These are phyloP conservation scores for Poa pratensis DNA, from an alignment of 176 grass and related monocot species.

Conservation along the genomic window DNA sequence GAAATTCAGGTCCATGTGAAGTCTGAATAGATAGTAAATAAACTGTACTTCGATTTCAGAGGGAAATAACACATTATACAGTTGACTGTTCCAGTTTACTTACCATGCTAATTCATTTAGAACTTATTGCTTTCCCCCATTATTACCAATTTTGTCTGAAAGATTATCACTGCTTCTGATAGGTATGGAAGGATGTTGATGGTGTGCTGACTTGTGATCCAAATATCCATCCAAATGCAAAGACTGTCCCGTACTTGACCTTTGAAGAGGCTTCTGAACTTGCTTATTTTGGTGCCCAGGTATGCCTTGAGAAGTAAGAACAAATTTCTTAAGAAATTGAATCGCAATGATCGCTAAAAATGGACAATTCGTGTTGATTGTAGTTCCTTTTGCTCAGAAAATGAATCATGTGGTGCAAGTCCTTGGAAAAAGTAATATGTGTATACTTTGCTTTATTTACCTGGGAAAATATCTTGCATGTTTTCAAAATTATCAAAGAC, in stretches of 20 bases:
- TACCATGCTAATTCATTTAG: conserved; percentile 26
- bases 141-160: conserved; percentile 23
- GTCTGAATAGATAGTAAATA: conserved; percentile 34
- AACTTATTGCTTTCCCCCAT: not conserved
- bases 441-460: not conserved
- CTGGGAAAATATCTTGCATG: not conserved
- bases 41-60: conserved; percentile 7
- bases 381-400: not conserved
- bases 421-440: not conserved
- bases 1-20: conserved; percentile 88
- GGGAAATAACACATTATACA: not conserved
- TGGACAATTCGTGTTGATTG: not conserved
- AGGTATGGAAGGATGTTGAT: conserved; percentile 99
- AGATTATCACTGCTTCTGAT: conserved; percentile 4
- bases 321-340: conserved; percentile 14
- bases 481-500: not conserved
- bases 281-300: conserved; percentile 98
- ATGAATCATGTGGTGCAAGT: not conserved
- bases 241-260: conserved; percentile 80
- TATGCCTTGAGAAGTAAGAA: conserved; percentile 32
- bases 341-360: not conserved
- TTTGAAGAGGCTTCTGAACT: conserved; percentile 97
- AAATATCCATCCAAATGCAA: conserved; percentile 81
- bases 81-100: conserved; percentile 1
- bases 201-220: conserved; percentile 98